Percentiles rank a stretch among this genome's conserved stretches.
These are phyloP conservation scores for Chytriomyces hyalinus DNA, from an alignment of 192 early-diverging fungal genomes.

Conservation along the genomic window DNA sequence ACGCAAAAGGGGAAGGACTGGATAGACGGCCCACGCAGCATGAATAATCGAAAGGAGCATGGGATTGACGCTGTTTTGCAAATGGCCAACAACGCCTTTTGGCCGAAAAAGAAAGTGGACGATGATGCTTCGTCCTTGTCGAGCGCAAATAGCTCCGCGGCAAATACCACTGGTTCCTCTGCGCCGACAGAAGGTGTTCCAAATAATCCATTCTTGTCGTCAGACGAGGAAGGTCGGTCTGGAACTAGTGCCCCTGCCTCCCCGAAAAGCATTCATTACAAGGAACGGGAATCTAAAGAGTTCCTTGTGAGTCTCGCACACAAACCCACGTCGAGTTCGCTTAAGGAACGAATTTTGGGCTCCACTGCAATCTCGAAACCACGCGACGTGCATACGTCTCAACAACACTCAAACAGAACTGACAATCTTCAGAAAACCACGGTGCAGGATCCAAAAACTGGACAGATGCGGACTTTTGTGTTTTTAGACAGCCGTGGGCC, in stretches of 20 bases:
- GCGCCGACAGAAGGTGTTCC: too few species aligned
- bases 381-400: background rate
- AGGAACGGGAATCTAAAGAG: background rate
- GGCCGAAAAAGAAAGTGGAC: too few species aligned
- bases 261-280: background rate
- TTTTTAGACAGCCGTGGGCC: slow-evolving; percentile 25
- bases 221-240: too few species aligned
- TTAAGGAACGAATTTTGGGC: background rate
- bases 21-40: slow-evolving; percentile 28
- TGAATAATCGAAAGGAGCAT: slow-evolving; percentile 5
- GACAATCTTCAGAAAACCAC: background rate
- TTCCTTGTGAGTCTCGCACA: background rate
- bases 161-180: too few species aligned
- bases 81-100: too few species aligned
- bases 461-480: slow-evolving; percentile 20
- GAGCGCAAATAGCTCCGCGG: too few species aligned
- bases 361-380: background rate
- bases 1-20: slow-evolving; percentile 26
- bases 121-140: too few species aligned
- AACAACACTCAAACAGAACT: background rate
- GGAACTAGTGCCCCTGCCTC: too few species aligned
- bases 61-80: background rate
- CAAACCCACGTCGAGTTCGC: background rate
- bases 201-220: too few species aligned
- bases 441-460: slow-evolving; percentile 19